A percentile compares a stretch with the other conserved stretches of the same genome.
Evolutionary conservation across 352 stramenopile genomes (phyloP).

Genomic region (Globisporangium iwayamae): DNA sequence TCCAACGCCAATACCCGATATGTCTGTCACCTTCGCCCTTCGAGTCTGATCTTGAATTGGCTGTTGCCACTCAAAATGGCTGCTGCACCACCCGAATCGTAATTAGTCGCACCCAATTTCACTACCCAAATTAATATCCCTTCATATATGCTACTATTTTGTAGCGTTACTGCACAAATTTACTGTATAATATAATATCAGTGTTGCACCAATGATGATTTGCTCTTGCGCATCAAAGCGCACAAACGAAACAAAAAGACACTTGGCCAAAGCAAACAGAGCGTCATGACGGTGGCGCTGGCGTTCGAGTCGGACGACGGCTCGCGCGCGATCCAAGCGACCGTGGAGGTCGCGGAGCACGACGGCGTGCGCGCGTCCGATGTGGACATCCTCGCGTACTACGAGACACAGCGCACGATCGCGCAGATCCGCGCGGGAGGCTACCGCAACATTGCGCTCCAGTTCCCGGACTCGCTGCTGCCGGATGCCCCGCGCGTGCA

Average conservation of each 20-base stretch:
- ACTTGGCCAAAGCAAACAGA: not conserved
- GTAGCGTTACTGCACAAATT: not conserved
- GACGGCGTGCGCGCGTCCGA: conserved; percentile 48
- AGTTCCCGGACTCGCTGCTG: conserved; percentile 95
- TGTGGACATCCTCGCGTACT: conserved; percentile 50
- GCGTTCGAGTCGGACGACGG: conserved; percentile 83
- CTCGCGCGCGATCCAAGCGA: conserved; percentile 67
- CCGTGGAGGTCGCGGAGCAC: conserved; percentile 47
- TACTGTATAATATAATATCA: not conserved
- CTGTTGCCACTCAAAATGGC: not conserved
- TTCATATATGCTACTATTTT: not conserved
- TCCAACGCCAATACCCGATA: not conserved
- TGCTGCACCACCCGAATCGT: conserved; percentile 10
- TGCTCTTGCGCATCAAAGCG: not conserved
- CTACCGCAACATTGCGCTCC: conserved; percentile 86
- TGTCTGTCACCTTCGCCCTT: not conserved
- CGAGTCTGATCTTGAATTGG: too few relatives aligned
- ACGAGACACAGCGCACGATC: conserved; percentile 59
- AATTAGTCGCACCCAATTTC: not conserved
- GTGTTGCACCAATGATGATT: conserved; percentile 1
- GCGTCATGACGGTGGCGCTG: conserved; percentile 60
- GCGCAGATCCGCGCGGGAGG: conserved; percentile 52
- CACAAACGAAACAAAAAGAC: not conserved
- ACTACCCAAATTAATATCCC: not conserved
- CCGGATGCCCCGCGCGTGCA: conserved; percentile 87